Evolutionary conservation across 129 eudicot species (phyloP), one percentile per base, ranked within the genome.

Genomic region (Tagetes patula): DNA sequence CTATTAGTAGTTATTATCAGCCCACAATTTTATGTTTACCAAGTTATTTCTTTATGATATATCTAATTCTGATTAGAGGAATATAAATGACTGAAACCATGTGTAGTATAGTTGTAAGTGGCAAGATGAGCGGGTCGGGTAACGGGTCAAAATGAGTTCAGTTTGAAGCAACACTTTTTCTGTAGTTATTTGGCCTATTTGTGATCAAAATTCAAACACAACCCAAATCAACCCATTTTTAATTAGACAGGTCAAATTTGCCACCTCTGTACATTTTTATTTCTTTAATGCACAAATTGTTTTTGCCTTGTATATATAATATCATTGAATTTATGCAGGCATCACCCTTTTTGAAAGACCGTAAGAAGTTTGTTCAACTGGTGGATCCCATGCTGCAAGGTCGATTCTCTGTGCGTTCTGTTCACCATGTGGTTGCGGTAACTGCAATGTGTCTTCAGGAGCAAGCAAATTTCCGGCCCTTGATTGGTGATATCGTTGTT

Each of bases 401-500:
- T 66, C 75, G 80, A 3, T 80, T 81, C 60, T 79, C 94, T 5
- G 60, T 71, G 12, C 86, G 94, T 41, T 81, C 79, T 4, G 82
- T 84, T 43, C 91, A 87, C 77, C 94, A 92, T 62, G 85, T 87
- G 4, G 74, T 92, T 69, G 93, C 91, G 48, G 82, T 88, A n/a
- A 84, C 91, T 33, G 81, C 90, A 66, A 89, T 92, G 96, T 92
- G 96, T 75, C 85, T 92, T 10, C 92, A 89, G 67, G 96, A 92
- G 84, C 87, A 84, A 75, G 89, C 96, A 14, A 75, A 75, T 59
- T 83, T 83, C 64, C 86, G 97, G 14, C 97, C 97, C 63, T 60
- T 78, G 52, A 87, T 92, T 27, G 77, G 87, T 60, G 97, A 92
- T 61, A 85, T 92, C 40, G 94, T 87, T 65, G 84, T 83, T 45